These are phyloP conservation scores for Colletotrichum lini DNA, from an alignment of 2,329 filamentous ascomycete genomes.

Conservation along the genomic window DNA sequence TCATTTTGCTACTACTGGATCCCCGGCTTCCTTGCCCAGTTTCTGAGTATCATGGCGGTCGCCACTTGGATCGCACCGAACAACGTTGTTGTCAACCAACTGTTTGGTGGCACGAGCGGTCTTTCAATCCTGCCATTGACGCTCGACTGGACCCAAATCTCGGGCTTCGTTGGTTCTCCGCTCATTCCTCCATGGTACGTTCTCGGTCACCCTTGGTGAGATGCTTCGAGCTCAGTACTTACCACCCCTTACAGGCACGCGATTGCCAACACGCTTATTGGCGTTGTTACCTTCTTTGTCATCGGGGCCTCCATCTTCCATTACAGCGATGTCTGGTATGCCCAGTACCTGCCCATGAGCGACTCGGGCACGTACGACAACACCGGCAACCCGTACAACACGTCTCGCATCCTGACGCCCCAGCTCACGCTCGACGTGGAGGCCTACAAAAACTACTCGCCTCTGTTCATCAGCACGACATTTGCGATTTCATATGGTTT, in stretches of 20 bases:
- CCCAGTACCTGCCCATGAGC: conserved; percentile 76
- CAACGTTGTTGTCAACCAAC: conserved; percentile 77
- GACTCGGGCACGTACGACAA: conserved; percentile 82
- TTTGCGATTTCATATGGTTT: conserved; percentile 80
- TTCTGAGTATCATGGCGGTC: conserved; percentile 79
- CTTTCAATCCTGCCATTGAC: conserved; percentile 79
- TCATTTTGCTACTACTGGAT: conserved; percentile 79
- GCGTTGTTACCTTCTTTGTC: conserved; percentile 76
- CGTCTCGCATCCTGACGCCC: conserved; percentile 72
- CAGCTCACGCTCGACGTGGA: conserved; percentile 74
- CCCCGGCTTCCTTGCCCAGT: conserved; percentile 78
- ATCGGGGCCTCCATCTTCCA: conserved; percentile 73
- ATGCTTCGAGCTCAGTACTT: background rate
- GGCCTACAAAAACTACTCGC: conserved; percentile 78
- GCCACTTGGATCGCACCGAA: conserved; percentile 80
- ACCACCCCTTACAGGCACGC: conserved; percentile 66
- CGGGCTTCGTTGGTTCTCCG: conserved; percentile 77
- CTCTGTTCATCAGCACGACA: conserved; percentile 79
- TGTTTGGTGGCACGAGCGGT: conserved; percentile 79
- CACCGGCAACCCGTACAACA: conserved; percentile 75
- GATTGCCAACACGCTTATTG: conserved; percentile 80
- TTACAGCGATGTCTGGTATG: conserved; percentile 76
- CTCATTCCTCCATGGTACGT: conserved; percentile 77
- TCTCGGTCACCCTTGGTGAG: no score
- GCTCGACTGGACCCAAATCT: conserved; percentile 83